A percentile compares a stretch with the other conserved stretches of the same genome.
These are phyloP conservation scores for Antarctomyces pellizariae DNA, from an alignment of 495 filamentous ascomycete genomes.

Conservation along the genomic window DNA sequence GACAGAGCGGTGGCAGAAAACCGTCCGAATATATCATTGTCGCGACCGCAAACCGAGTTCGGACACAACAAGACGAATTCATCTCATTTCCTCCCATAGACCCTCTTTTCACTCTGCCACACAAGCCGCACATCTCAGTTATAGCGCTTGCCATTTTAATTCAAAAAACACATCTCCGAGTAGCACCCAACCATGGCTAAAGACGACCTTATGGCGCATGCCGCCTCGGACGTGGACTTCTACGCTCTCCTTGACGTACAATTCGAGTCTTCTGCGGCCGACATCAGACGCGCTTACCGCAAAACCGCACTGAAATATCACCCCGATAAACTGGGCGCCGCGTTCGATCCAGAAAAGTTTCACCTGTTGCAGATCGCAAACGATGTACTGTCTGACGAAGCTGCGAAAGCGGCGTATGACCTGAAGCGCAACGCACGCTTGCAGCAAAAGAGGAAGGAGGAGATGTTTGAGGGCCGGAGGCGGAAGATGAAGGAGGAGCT, in stretches of 20 bases:
- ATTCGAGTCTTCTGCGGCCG: constrained; percentile 34
- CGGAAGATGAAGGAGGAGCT: constrained; percentile 57
- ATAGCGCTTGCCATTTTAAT: too few relatives aligned
- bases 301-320: constrained; percentile 77
- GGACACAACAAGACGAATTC: too few relatives aligned
- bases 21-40: too few relatives aligned
- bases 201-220: constrained; percentile 10
- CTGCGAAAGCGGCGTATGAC: constrained; percentile 40
- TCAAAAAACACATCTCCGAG: too few relatives aligned
- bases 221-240: constrained; percentile 46
- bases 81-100: too few relatives aligned
- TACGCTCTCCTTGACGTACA: constrained; percentile 59
- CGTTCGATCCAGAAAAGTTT: constrained; percentile 42
- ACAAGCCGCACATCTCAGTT: too few relatives aligned
- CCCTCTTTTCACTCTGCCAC: too few relatives aligned
- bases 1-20: too few relatives aligned
- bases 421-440: constrained; percentile 36
- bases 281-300: constrained; percentile 73
- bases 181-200: constrained; percentile 11
- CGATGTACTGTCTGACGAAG: constrained; percentile 43
- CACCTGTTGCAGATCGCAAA: constrained; percentile 48
- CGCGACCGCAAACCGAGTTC: too few relatives aligned
- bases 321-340: constrained; percentile 53
- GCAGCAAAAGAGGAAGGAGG: constrained; percentile 36
- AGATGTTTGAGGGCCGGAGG: constrained; percentile 39